phyloP scores from a whole-genome alignment of 108 stramenopile genomes.

The Cyclotella baltica region DNA sequence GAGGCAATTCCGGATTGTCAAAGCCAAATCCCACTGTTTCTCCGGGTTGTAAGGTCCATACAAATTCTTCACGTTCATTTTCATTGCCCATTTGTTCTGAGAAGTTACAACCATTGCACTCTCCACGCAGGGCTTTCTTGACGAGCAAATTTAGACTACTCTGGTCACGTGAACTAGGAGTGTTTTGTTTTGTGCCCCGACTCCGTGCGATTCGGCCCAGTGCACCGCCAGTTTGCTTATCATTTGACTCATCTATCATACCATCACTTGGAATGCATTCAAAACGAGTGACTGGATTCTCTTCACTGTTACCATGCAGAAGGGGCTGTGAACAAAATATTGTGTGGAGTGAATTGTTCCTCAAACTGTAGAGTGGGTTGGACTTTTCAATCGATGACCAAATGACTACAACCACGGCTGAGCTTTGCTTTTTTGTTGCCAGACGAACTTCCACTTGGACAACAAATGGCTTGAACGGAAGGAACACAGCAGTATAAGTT shows the following conservation, averaged over 20 bases:
- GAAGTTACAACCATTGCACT: conserved; percentile 11
- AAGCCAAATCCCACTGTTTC: conserved; percentile 82
- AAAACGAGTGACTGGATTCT: background rate
- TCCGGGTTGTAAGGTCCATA: conserved; percentile 68
- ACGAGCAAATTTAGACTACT: background rate
- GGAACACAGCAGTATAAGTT: too few relatives aligned
- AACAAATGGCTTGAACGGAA: too few relatives aligned
- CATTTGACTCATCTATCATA: background rate
- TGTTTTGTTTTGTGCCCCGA: background rate
- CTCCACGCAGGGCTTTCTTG: background rate
- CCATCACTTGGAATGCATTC: conserved; percentile 4
- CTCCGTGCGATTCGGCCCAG: conserved; percentile 3
- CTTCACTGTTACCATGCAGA: conserved; percentile 23
- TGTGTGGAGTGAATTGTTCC: conserved; percentile 63
- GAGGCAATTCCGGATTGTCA: conserved; percentile 82
- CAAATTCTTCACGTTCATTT: conserved; percentile 61
- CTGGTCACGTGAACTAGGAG: background rate
- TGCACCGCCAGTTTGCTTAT: background rate
- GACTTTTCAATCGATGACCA: conserved; percentile 73
- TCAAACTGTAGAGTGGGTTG: conserved; percentile 74
- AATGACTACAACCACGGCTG: conserved; percentile 77
- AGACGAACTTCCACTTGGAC: conserved; percentile 83
- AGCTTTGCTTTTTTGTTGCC: conserved; percentile 75
- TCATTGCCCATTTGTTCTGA: conserved; percentile 36
- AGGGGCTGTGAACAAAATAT: conserved; percentile 77